These are phyloP conservation scores for Wickerhamomyces canadensis DNA, from an alignment of 805 yeast genomes.

Conservation along the genomic window DNA sequence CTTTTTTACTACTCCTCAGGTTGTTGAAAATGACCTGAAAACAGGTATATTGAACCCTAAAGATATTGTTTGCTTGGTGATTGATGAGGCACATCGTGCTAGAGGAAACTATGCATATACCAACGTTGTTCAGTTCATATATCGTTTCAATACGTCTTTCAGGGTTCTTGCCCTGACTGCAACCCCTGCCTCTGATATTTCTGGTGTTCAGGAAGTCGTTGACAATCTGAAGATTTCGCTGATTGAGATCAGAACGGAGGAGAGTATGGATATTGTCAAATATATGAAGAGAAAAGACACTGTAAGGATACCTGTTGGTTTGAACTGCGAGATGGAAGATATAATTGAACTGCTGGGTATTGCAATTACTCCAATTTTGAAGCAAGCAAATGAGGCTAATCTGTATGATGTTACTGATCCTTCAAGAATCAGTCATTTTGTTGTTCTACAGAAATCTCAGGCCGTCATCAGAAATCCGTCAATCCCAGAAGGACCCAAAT, in stretches of 20 bases:
- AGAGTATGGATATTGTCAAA: constrained; percentile 69
- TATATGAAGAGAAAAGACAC: constrained; percentile 69
- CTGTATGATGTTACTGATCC: constrained; percentile 67
- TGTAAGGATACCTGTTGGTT: constrained; percentile 51
- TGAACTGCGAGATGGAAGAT: constrained; percentile 49
- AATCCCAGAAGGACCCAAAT: constrained; percentile 64
- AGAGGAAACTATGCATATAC: constrained; percentile 87
- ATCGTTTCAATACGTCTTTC: constrained; percentile 57
- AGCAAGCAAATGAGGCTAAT: constrained; percentile 56
- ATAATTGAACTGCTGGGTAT: constrained; percentile 49
- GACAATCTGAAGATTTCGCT: constrained; percentile 66
- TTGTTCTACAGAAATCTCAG: constrained; percentile 64
- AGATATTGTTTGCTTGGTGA: constrained; percentile 65
- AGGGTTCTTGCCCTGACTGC: constrained; percentile 88
- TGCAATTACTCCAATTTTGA: constrained; percentile 63
- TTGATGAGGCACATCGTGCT: constrained; percentile 96
- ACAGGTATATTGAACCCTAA: constrained; percentile 75
- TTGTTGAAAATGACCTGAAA: constrained; percentile 82
- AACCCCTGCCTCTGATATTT: constrained; percentile 87
- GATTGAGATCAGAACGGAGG: constrained; percentile 83
- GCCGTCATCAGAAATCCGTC: constrained; percentile 46
- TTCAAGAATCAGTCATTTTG: constrained; percentile 58
- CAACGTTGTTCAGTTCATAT: constrained; percentile 66
- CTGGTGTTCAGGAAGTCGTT: constrained; percentile 82
- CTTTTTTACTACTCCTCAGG: constrained; percentile 94